Conservation (phyloP, 371 early-diverging fungal genomes). For the Actinomortierella wolfii region DNA sequence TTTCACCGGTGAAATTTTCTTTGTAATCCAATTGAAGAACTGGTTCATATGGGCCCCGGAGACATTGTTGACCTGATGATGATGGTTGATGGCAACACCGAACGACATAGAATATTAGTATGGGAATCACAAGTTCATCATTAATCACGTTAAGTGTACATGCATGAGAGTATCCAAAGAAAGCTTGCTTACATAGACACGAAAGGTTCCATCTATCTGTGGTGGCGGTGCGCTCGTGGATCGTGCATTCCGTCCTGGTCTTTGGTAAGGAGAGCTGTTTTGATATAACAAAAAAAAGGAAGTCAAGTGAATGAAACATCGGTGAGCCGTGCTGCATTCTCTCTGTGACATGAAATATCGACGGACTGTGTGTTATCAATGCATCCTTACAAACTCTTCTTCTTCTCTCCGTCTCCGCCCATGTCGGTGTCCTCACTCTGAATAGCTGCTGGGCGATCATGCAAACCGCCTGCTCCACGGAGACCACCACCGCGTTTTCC, state of each 20-base stretch:
- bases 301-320: no score
- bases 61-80: no score
- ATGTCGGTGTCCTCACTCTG: constrained; percentile 17
- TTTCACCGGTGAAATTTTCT: constrained; percentile 13
- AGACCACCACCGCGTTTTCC: constrained; percentile 7
- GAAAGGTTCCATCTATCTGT: constrained; percentile 8
- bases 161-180: no score
- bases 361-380: no score
- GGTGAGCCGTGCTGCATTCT: no score
- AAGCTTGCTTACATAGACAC: constrained; percentile 40
- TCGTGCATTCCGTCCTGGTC: constrained; percentile 25
- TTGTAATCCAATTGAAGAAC: neutral
- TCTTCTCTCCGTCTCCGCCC: constrained; percentile 23
- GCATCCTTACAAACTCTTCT: constrained; percentile 16
- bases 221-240: constrained; percentile 2
- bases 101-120: no score
- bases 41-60: no score
- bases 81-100: no score
- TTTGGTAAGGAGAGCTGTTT: constrained; percentile 19
- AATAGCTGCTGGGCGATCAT: neutral
- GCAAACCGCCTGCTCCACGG: constrained; percentile 4
- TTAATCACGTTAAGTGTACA: no score
- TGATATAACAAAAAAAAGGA: no score
- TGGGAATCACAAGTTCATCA: no score
- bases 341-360: no score